Evolutionary conservation across 2,329 filamentous ascomycete species (phyloP).

Genomic region (Colletotrichum ledebouriae): DNA sequence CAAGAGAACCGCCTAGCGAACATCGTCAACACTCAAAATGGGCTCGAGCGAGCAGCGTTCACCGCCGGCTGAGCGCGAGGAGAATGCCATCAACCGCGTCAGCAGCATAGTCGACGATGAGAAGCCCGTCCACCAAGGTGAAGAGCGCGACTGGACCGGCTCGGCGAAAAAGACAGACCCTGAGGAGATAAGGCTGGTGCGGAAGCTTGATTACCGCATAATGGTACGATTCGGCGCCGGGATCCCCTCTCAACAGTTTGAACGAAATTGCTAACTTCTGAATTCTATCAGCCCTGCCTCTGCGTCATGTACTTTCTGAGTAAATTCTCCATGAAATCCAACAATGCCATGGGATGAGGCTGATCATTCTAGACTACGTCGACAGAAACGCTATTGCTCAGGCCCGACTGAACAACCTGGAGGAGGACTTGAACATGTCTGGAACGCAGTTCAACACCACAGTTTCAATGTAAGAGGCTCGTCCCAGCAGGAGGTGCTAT

Average conservation of each 20-base stretch:
- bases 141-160: slow-evolving; percentile 54
- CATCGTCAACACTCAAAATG: slow-evolving; percentile 18
- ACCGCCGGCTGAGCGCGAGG: slow-evolving; percentile 34
- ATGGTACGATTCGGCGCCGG: slow-evolving; percentile 50
- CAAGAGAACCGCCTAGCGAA: neutral
- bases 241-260: neutral
- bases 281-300: slow-evolving; percentile 48
- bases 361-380: slow-evolving; percentile 49
- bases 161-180: slow-evolving; percentile 55
- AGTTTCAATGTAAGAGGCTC: slow-evolving; percentile 52
- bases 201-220: slow-evolving; percentile 57
- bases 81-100: slow-evolving; percentile 37
- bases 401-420: slow-evolving; percentile 56
- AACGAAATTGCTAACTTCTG: neutral
- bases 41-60: slow-evolving; percentile 34
- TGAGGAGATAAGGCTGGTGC: slow-evolving; percentile 55
- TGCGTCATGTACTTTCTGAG: slow-evolving; percentile 62
- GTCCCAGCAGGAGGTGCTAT: neutral
- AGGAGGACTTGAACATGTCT: slow-evolving; percentile 58
- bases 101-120: slow-evolving; percentile 35
- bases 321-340: neutral
- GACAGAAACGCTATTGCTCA: slow-evolving; percentile 63
- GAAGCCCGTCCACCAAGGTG: slow-evolving; percentile 44
- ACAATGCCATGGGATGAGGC: neutral
- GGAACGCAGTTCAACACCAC: slow-evolving; percentile 54